Percentiles rank a stretch among this genome's conserved stretches.
Conservation (phyloP, 2,329 filamentous ascomycete species). For the Aspergillus brunneoviolaceus region DNA sequence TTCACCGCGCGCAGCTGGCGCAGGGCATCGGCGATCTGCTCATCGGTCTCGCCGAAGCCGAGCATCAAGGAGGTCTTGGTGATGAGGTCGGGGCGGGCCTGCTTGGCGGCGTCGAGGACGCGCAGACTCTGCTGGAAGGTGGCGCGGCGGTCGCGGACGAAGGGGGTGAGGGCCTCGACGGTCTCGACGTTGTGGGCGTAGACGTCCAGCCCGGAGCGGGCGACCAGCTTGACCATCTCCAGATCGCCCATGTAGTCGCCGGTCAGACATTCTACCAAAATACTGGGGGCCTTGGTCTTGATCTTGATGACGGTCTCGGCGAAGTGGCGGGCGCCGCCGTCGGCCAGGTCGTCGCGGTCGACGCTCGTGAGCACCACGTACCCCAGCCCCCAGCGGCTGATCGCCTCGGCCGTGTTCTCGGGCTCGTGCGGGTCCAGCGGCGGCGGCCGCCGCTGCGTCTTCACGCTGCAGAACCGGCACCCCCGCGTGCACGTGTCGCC, state of each 20-base stretch:
- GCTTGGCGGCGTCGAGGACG: slow-evolving; percentile 80
- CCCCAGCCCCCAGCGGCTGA: slow-evolving; percentile 88
- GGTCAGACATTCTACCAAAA: slow-evolving; percentile 52
- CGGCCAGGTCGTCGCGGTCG: slow-evolving; percentile 85
- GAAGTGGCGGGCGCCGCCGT: slow-evolving; percentile 86
- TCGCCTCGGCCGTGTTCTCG: slow-evolving; percentile 91
- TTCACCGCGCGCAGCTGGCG: slow-evolving; percentile 73
- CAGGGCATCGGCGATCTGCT: slow-evolving; percentile 77
- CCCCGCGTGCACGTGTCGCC: slow-evolving; percentile 96
- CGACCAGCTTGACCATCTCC: slow-evolving; percentile 83
- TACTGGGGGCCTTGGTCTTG: slow-evolving; percentile 66
- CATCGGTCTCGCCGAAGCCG: slow-evolving; percentile 86
- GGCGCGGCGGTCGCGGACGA: slow-evolving; percentile 84
- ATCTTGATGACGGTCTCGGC: slow-evolving; percentile 93
- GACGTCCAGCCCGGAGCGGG: slow-evolving; percentile 85
- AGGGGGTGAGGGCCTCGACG: slow-evolving; percentile 83
- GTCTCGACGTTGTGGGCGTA: slow-evolving; percentile 98
- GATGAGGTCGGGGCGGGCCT: slow-evolving; percentile 72
- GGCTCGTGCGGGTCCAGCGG: slow-evolving; percentile 94
- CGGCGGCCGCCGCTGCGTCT: slow-evolving; percentile 73
- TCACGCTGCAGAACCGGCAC: slow-evolving; percentile 95
- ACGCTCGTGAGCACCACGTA: slow-evolving; percentile 95
- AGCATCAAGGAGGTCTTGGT: slow-evolving; percentile 99
- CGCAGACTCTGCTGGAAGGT: slow-evolving; percentile 82
- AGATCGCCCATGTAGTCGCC: slow-evolving; percentile 84